Evolutionary conservation across 1,284 basidiomycete species (phyloP), one percentile per base, ranked within the genome.

Genomic region (Golubevia sp.): DNA sequence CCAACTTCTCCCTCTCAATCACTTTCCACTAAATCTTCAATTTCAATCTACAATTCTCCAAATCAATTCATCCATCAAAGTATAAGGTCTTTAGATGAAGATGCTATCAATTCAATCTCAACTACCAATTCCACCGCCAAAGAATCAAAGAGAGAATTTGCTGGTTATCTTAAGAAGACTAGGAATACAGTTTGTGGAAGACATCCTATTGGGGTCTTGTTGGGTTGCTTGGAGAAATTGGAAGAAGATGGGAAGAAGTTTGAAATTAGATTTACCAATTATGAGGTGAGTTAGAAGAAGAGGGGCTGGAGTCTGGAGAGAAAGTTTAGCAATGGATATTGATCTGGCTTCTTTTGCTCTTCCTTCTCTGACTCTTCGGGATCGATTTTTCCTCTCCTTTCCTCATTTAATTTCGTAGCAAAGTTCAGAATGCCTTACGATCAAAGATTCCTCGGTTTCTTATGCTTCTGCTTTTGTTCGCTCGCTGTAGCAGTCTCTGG

Each of bases 151-250:
- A 21, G 63, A 4, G 64, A 38, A 0, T 83, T 80, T 30, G 86
- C 89, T 0, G 85, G 86, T 4, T 98, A 99, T 80, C 87, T 99
- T 1, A 83, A 86, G 18, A 84, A 87, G 65, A 98, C 96, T 20
- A 89, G 91, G 86, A 99, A 99, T 85, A 99, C 97, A 0, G 96
- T 99, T 51, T 99, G 97, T 55, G 96, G 97, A 0, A 87, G 94
- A 56, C 94, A 97, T 79, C 94, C 97, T 0, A 97, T 99, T 66
- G 92, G 94, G 0, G 91, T 98, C 0, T 86, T 99, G 3, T 86
- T 99, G 3, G 91, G 90, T 3, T 90, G 93, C 1, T 83, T 97
- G 44, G 79, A 88, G 1, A 84, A 85, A 3, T 79, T 95, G 26
- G 89, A 92, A 79, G 85, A 85, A 55, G 85, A 86, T 49, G 78